Conservation (phyloP, 345 rosid species). For the Odontarrhena argentea region DNA sequence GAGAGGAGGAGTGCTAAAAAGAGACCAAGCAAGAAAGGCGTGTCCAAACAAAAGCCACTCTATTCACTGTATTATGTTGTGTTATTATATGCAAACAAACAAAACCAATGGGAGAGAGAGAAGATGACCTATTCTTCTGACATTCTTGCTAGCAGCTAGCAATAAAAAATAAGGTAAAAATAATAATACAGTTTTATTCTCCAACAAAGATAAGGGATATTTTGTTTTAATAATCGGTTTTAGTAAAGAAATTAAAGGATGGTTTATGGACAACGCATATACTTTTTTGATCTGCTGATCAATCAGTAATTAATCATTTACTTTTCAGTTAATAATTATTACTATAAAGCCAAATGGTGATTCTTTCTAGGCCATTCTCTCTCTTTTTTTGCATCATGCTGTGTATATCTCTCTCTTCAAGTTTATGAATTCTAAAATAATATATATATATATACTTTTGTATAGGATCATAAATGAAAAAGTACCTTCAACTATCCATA, state of each 20-base stretch:
- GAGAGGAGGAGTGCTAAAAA: constrained; percentile 23
- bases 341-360: constrained; percentile 24
- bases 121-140: constrained; percentile 39
- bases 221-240: constrained; percentile 16
- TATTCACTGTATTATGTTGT: constrained; percentile 12
- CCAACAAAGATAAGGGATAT: neutral
- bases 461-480: too few species aligned
- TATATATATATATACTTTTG: too few species aligned
- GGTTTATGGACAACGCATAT: constrained; percentile 24
- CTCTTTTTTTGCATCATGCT: constrained; percentile 4
- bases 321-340: constrained; percentile 18
- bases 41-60: constrained; percentile 40
- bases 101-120: constrained; percentile 16
- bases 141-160: constrained; percentile 35
- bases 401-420: constrained; percentile 3
- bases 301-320: constrained; percentile 42
- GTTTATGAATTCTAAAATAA: neutral
- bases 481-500: too few species aligned
- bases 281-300: constrained; percentile 35
- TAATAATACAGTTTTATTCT: neutral
- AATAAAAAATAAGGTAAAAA: too few species aligned
- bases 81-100: constrained; percentile 17
- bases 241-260: neutral
- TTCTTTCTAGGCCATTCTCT: constrained; percentile 33
- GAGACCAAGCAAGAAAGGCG: constrained; percentile 34